Base-by-base conservation (phyloP, 371 early-diverging fungal species). In the Mortierella sp. region DNA sequence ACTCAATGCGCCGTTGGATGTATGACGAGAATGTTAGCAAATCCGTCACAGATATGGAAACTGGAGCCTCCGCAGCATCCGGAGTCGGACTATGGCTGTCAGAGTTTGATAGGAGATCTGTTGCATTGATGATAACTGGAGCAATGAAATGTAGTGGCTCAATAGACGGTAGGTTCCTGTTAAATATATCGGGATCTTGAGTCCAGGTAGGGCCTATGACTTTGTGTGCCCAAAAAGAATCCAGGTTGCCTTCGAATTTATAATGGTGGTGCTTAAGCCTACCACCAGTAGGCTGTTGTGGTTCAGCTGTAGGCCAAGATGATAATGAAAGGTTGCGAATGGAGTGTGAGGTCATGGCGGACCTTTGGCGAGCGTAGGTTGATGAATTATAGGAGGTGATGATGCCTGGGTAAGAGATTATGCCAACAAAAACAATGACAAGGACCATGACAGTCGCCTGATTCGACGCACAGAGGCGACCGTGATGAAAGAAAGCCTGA, bases 401-500 rank as follows among this genome's bases (percentile, higher is more conserved):
- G 53, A 89, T 58, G 28, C 86, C 84, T 0, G 93, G 89, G 63
- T 85, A 89, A 4, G 91, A 86, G 9, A 91, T 83, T 33, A 86
- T 72, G 65, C 85, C 83, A 41, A 91, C 86, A 63, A 87, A 72
- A 38, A 87, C 70, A 41, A 87, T 79, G 28, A 88, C 83, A n/a
- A 88, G 48, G 36, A 88, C 73, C 65, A 93, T 83, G 55, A 87
- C 74, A 1, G 80, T 66, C 13, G 83, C 76, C 48, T 90, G 85
- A 58, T 89, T 83, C 15, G 89, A 88, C 3, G 92, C 89, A 70
- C 88, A 91, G 45, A 85, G 83, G 10, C 87, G 79, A 22, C 93
- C 93, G 69, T 91, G 91, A 53, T 84, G 85, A 69, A 91, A 92
- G 73, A 92, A 93, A 28, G 78, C 77, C n/a, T 72, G 69, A n/a